Conservation (phyloP, 768 basidiomycete genomes). For the Lenzites betulinus region DNA sequence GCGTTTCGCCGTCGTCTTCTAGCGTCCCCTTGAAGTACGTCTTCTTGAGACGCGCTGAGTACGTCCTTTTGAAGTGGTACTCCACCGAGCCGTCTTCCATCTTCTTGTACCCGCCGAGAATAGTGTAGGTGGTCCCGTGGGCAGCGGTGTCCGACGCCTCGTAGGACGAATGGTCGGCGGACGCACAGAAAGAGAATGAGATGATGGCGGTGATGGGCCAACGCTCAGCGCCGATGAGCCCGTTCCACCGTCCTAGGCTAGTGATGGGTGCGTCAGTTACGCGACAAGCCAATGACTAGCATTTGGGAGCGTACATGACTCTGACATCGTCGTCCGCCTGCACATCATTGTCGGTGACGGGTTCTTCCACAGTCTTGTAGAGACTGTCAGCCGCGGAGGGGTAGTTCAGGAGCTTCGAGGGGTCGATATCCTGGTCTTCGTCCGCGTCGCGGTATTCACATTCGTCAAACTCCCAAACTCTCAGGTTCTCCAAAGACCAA, state of each 20-base stretch:
- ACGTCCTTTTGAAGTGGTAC: constrained; percentile 25
- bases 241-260: constrained; percentile 31
- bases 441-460: constrained; percentile 28
- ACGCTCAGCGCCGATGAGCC: constrained; percentile 17
- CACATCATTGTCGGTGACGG: constrained; percentile 24
- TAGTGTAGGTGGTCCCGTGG: constrained; percentile 19
- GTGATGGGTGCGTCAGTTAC: not conserved
- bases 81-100: constrained; percentile 13
- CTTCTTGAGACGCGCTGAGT: constrained; percentile 26
- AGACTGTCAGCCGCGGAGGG: constrained; percentile 15
- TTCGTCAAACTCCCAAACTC: not conserved
- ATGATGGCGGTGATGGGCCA: constrained; percentile 6
- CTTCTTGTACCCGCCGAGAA: constrained; percentile 22
- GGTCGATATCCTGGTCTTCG: constrained; percentile 24
- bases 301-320: not conserved
- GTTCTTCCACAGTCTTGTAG: constrained; percentile 18
- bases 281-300: not conserved
- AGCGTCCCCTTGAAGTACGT: constrained; percentile 29
- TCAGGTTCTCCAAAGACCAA: constrained; percentile 4
- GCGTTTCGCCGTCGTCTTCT: constrained; percentile 21
- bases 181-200: constrained; percentile 13
- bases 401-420: constrained; percentile 26
- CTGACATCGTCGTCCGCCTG: constrained; percentile 11
- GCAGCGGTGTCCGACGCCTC: constrained; percentile 13
- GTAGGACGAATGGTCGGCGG: constrained; percentile 17